Percentiles rank a stretch among this genome's conserved stretches.
Evolutionary conservation across 441 rosid genomes (phyloP).

Genomic region (Bruguiera hainesii): DNA sequence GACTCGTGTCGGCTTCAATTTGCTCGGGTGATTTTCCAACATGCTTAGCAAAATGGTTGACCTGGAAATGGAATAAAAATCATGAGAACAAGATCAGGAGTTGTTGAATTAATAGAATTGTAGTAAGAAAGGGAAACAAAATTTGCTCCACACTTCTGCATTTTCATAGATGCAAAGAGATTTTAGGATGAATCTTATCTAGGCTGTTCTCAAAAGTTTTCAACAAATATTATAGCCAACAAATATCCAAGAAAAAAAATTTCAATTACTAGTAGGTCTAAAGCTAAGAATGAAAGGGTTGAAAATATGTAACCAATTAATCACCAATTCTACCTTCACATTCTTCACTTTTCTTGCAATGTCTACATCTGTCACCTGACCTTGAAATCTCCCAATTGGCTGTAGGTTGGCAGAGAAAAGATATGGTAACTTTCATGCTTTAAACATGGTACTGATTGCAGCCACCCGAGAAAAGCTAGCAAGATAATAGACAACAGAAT

Average conservation of each 20-base stretch:
- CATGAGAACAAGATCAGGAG: background rate
- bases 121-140: too few relatives aligned
- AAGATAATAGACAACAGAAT: constrained; percentile 4
- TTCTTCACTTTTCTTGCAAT: constrained; percentile 65
- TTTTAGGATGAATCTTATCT: too few relatives aligned
- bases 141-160: too few relatives aligned
- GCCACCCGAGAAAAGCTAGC: background rate
- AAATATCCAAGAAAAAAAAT: too few relatives aligned
- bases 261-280: too few relatives aligned
- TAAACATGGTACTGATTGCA: constrained; percentile 1
- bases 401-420: constrained; percentile 32
- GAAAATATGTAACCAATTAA: background rate
- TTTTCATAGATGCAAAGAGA: too few relatives aligned
- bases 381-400: constrained; percentile 93
- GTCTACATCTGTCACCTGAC: constrained; percentile 87
- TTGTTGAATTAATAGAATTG: background rate
- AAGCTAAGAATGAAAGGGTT: too few relatives aligned
- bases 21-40: constrained; percentile 69
- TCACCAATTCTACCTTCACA: constrained; percentile 63
- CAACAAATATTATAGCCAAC: too few relatives aligned
- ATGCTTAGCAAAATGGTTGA: constrained; percentile 66
- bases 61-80: constrained; percentile 32
- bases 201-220: too few relatives aligned
- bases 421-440: background rate
- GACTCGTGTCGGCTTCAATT: constrained; percentile 74